Base-by-base conservation (phyloP, 192 early-diverging fungal species). In the Coemansia sp. region DNA sequence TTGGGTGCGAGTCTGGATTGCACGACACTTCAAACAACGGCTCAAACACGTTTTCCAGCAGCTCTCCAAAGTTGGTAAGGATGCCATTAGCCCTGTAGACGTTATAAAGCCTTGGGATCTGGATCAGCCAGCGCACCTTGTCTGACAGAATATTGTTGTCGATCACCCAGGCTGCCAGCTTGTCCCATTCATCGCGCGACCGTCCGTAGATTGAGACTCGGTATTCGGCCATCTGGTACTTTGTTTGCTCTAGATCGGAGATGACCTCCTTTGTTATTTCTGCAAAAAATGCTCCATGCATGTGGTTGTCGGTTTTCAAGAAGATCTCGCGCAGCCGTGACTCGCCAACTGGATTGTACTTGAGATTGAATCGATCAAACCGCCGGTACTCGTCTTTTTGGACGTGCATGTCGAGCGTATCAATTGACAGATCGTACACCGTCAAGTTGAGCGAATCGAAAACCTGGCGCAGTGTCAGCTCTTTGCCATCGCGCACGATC, bases 331-430 rank as follows among this genome's bases (percentile, higher is more conserved):
- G 81, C 44, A 98, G 77, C 66, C 96, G 93, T 38, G 93, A 94
- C 74, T 96, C 94, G n/a, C 96, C 96, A 60, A 98, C 84, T 11
- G 96, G 96, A 64, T 95, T 95, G 75, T 98, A 98, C 75, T 98
- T 98, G 18, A 94, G 77, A 72, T 98, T 98, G 85, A 98, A 95
- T 75, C 95, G 95, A 82, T 96, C 96, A 64, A 98, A 96, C 40
- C 94, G 85, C 81, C 96, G 94, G 85, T 95, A 98, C 5, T 94
- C 93, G 81, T 93, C 94, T 58, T 95, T 94, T 84, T 98, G 94
- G 0, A 94, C 92, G 74, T 98, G 96, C 94, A 96, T 95, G 71
- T 98, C 96, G 67, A 98, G 81, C 1, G 94, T 98, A 75, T 98
- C 96, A 66, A 96, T 95, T n/a, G 86, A 91, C 19, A 98, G 83